Evolutionary conservation across 257 asterid species (phyloP).

Genomic region (Mitragyna speciosa): DNA sequence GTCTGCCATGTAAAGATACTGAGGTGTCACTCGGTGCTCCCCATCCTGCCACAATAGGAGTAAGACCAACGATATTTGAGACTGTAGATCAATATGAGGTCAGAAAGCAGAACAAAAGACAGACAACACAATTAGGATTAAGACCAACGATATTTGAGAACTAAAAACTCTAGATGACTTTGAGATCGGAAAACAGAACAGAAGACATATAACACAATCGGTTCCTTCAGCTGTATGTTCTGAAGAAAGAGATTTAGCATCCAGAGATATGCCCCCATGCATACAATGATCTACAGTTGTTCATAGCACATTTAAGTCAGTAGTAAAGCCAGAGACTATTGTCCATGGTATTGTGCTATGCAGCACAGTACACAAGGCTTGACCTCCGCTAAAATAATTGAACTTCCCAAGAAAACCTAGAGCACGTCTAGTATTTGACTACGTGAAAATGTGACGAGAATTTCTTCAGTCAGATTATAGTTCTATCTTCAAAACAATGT

Average conservation of each 20-base stretch:
- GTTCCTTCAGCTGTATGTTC: background rate
- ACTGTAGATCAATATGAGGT: background rate
- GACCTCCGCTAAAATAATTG: no score
- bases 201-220: background rate
- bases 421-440: background rate
- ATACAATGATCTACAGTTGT: background rate
- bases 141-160: background rate
- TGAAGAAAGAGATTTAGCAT: background rate
- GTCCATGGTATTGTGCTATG: no score
- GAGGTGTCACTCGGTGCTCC: constrained; percentile 56
- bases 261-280: background rate
- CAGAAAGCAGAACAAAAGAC: background rate
- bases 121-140: background rate
- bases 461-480: no score
- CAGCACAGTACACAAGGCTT: no score
- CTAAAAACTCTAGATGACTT: background rate
- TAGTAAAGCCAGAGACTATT: no score
- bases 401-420: background rate
- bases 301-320: no score
- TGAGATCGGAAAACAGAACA: background rate
- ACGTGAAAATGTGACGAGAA: no score
- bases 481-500: background rate
- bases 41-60: constrained; percentile 55
- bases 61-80: background rate
- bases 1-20: constrained; percentile 73